Percentiles rank a stretch among this genome's conserved stretches.
Conservation (phyloP, 768 basidiomycete species). For the Mrakia blollopis region DNA sequence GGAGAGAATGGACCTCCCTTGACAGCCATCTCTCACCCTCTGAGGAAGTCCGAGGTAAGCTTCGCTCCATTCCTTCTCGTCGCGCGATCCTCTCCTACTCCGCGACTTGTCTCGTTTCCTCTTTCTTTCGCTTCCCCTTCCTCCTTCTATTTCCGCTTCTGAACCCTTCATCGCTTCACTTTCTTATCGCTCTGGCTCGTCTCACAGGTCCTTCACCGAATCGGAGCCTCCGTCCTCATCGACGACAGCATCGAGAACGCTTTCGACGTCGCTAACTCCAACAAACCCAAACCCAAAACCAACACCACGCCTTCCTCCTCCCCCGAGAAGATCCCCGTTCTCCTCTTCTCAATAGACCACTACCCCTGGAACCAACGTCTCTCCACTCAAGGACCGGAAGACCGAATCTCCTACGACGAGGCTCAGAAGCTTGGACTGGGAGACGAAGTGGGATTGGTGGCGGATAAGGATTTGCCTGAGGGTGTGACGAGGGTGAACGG, state of each 20-base stretch:
- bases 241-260: slow-evolving; percentile 33
- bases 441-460: slow-evolving; percentile 13
- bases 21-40: not conserved
- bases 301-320: not conserved
- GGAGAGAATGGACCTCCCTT: slow-evolving; percentile 25
- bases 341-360: slow-evolving; percentile 23
- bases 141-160: not conserved
- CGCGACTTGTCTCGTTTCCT: not conserved
- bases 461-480: slow-evolving; percentile 25
- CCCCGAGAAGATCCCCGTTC: slow-evolving; percentile 17
- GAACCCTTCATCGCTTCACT: not conserved
- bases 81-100: not conserved
- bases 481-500: slow-evolving; percentile 18
- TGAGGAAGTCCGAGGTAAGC: slow-evolving; percentile 30
- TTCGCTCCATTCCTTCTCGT: not conserved
- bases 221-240: slow-evolving; percentile 28
- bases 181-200: too few species aligned
- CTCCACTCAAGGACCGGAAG: slow-evolving; percentile 5
- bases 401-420: slow-evolving; percentile 4
- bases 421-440: slow-evolving; percentile 15
- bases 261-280: slow-evolving; percentile 20
- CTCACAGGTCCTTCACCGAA: slow-evolving; percentile 10
- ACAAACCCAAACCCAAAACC: not conserved
- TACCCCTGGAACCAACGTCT: slow-evolving; percentile 29
- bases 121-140: not conserved